Percentiles rank a stretch among this genome's conserved stretches.
phyloP scores from a whole-genome alignment of 495 filamentous ascomycete species.

The Neurospora intermedia region DNA sequence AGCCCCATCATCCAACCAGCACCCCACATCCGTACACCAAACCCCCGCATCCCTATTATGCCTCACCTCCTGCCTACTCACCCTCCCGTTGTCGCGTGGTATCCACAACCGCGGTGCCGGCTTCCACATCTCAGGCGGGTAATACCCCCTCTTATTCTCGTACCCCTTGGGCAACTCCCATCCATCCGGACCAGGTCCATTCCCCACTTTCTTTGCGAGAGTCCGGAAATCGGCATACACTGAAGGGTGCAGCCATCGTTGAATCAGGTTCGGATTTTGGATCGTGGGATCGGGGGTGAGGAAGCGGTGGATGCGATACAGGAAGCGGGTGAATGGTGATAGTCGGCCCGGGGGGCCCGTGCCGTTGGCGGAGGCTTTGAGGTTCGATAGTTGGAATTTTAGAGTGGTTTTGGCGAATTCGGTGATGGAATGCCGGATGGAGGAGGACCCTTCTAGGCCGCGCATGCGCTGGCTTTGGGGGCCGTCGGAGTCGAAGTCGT shows the following conservation, averaged over 20 bases:
- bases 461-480: slow-evolving; percentile 16
- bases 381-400: background rate
- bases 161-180: slow-evolving; percentile 45
- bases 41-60: slow-evolving; percentile 43
- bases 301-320: slow-evolving; percentile 14
- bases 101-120: slow-evolving; percentile 58
- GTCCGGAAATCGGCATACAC: slow-evolving; percentile 51
- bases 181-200: slow-evolving; percentile 29
- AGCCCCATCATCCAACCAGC: slow-evolving; percentile 44
- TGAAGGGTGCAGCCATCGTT: slow-evolving; percentile 56
- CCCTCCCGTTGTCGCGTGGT: slow-evolving; percentile 53
- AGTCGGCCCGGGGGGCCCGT: background rate
- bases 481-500: background rate
- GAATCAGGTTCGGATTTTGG: slow-evolving; percentile 28
- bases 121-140: slow-evolving; percentile 54
- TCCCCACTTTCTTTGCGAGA: slow-evolving; percentile 48
- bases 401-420: slow-evolving; percentile 12
- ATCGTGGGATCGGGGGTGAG: slow-evolving; percentile 12
- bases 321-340: slow-evolving; percentile 2
- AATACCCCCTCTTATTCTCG: slow-evolving; percentile 44
- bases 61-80: slow-evolving; percentile 51
- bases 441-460: slow-evolving; percentile 25
- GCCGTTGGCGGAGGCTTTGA: slow-evolving; percentile 11
- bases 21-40: slow-evolving; percentile 51
- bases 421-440: slow-evolving; percentile 12